A percentile compares a stretch with the other conserved stretches of the same genome.
These are phyloP conservation scores for Quercus lobata DNA, from an alignment of 331 rosid species.

Conservation along the genomic window DNA sequence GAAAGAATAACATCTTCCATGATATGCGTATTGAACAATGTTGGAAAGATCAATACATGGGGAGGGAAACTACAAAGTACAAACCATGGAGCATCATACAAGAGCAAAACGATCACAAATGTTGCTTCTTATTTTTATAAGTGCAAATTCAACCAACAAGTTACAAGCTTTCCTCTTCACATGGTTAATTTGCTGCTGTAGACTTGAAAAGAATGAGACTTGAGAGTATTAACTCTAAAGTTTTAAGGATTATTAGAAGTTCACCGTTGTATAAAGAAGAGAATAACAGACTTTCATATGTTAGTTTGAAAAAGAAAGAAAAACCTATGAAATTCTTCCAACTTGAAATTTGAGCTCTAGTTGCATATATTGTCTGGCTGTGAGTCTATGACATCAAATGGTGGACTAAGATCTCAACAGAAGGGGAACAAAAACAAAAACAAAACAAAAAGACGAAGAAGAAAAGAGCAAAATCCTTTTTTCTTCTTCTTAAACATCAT, in stretches of 20 bases:
- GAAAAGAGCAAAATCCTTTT: neutral
- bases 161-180: neutral
- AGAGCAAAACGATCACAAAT: neutral
- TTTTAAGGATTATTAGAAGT: neutral
- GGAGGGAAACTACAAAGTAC: no score
- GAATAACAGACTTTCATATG: no score
- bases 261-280: neutral
- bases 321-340: neutral
- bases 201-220: neutral
- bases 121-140: neutral
- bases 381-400: neutral
- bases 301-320: no score
- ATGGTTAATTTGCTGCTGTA: neutral
- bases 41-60: no score
- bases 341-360: neutral
- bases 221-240: no score
- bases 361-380: neutral
- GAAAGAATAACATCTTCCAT: neutral
- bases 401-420: neutral
- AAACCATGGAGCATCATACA: neutral
- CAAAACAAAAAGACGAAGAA: neutral
- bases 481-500: neutral
- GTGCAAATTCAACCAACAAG: neutral
- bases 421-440: neutral
- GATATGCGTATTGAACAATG: neutral